Base-by-base conservation (phyloP, 2,329 filamentous ascomycete species). In the Aquanectria penicillioides region DNA sequence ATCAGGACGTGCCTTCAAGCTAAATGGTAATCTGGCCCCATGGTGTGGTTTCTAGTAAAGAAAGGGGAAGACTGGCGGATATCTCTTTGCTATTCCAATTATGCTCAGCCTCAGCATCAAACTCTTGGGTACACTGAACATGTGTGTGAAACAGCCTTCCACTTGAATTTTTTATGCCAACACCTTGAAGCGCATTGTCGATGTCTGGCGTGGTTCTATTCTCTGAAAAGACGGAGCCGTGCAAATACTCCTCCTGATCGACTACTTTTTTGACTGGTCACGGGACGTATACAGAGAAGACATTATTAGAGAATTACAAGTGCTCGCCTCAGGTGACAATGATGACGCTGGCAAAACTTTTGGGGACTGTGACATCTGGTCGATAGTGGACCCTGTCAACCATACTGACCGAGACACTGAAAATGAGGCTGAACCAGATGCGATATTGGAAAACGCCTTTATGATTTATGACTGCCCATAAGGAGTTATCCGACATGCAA, bases 191-290 rank as follows among this genome's bases (percentile, higher is more conserved):
- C n/a, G n/a, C n/a, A n/a, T 62, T 18, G 40, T 49, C 6, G 17
- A 56, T 22, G 25, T 59, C 2, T 62, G 59, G 59, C 10, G 18
- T 6, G 59, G 59, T 5, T 51, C 56, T 8, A 53, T 62, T n/a
- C n/a, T 17, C 6, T 36, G 13, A 5, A 13, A 17, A n/a, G 38
- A 56, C 20, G 50, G 33, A 3, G 50, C 59, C 5, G 37, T 62
- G 5, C 59, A 62, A 11, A 26, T 62, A 3, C 31, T 62, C 3
- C 28, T 62, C 6, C 22, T 62, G 1, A n/a, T 62, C 10, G 59
- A 59, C 17, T 62, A 62, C 31, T 40, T 62, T 28, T 59, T 52
- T 23, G 59, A 62, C 36, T 62, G 56, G 59, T 56, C 56, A 6
- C 22, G 56, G 28, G 59, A 62, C 25, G 37, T 41, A 22, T 59